These are phyloP conservation scores for Cucurbitaria berberidis DNA, from an alignment of 2,329 filamentous ascomycete genomes.

Conservation along the genomic window DNA sequence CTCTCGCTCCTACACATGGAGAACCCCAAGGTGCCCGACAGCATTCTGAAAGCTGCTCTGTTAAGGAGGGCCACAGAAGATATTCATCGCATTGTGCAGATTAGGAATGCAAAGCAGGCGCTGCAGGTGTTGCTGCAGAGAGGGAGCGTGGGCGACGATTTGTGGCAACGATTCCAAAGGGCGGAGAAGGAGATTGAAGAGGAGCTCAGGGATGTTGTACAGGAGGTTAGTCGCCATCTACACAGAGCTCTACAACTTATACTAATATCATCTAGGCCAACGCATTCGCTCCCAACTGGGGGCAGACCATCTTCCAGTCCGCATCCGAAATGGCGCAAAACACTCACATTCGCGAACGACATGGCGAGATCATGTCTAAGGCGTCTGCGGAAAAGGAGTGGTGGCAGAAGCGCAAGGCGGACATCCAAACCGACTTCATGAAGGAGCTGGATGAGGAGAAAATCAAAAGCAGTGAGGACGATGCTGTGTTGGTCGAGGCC, in stretches of 20 bases:
- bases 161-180: slow-evolving; percentile 89
- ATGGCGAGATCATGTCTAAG: slow-evolving; percentile 76
- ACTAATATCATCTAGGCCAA: slow-evolving; percentile 71
- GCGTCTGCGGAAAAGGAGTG: slow-evolving; percentile 78
- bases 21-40: slow-evolving; percentile 76
- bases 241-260: not conserved
- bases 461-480: slow-evolving; percentile 30
- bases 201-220: slow-evolving; percentile 90
- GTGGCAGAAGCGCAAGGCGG: slow-evolving; percentile 85
- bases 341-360: slow-evolving; percentile 72
- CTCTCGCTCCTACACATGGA: slow-evolving; percentile 86
- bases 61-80: slow-evolving; percentile 90
- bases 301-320: slow-evolving; percentile 93
- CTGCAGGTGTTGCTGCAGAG: slow-evolving; percentile 82
- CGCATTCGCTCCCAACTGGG: slow-evolving; percentile 86
- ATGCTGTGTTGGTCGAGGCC: slow-evolving; percentile 24
- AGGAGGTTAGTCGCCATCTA: slow-evolving; percentile 69
- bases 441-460: slow-evolving; percentile 76
- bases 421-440: slow-evolving; percentile 78
- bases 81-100: slow-evolving; percentile 86
- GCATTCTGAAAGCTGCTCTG: slow-evolving; percentile 84
- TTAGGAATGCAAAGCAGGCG: slow-evolving; percentile 87
- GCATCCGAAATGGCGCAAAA: slow-evolving; percentile 96
- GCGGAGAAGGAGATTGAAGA: slow-evolving; percentile 98
- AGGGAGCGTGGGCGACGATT: slow-evolving; percentile 92